Percentiles rank a stretch among this genome's conserved stretches.
Conservation (phyloP, 2,329 filamentous ascomycete genomes). For the Aureobasidium sp. region DNA sequence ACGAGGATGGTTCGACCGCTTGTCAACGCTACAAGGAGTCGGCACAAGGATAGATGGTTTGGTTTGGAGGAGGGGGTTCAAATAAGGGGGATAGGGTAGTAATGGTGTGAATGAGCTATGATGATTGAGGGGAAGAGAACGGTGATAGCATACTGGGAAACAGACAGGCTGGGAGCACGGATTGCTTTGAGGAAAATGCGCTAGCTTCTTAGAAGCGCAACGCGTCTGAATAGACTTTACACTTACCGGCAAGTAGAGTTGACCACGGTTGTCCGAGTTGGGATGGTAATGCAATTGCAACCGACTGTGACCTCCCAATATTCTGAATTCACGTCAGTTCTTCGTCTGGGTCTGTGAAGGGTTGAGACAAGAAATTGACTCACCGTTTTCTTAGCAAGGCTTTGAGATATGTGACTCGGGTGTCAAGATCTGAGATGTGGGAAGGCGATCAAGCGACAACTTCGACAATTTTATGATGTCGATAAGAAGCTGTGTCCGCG, state of each 20-base stretch:
- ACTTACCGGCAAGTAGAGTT: constrained; percentile 16
- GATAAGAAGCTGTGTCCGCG: neutral
- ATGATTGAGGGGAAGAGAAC: constrained; percentile 16
- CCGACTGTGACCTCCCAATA: constrained; percentile 7
- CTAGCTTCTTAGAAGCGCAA: constrained; percentile 11
- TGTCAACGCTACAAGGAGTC: neutral
- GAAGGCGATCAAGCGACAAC: neutral
- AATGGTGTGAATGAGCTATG: neutral
- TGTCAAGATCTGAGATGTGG: neutral
- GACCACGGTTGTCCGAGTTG: neutral
- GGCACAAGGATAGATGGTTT: neutral
- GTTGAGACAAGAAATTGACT: constrained; percentile 4
- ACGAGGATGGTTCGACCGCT: neutral
- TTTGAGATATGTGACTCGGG: neutral
- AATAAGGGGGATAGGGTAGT: neutral
- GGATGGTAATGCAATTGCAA: constrained; percentile 8
- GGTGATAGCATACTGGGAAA: constrained; percentile 15
- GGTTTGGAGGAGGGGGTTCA: neutral
- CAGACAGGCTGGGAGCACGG: constrained; percentile 14
- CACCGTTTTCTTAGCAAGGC: neutral
- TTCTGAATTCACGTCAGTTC: constrained; percentile 7
- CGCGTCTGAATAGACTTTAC: constrained; percentile 11
- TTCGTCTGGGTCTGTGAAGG: neutral
- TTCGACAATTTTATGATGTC: neutral
- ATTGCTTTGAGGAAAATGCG: constrained; percentile 6